Base-by-base conservation (phyloP, 805 yeast species). In the Blastobotrys terrestris region DNA sequence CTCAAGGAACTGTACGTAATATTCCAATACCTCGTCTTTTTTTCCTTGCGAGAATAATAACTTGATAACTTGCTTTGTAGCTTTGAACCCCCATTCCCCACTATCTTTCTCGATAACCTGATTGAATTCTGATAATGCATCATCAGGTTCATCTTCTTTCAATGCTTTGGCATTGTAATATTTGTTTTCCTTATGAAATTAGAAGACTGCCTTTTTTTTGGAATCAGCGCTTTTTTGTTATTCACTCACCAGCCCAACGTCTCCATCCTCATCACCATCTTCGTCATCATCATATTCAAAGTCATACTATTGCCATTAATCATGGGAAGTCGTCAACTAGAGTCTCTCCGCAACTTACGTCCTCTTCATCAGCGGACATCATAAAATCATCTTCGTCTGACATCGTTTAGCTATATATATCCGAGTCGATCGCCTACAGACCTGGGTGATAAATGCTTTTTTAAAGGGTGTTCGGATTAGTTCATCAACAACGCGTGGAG, bases 221-320 rank as follows among this genome's bases (percentile, higher is more conserved):
- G 19, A 3, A 15, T 18, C 13, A 22, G 14, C 14, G 45, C 14
- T 8, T 40, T 40, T 14, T 6, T 20, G 40, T 18, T 39, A 15
- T 16, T 35, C 50, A 44, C 58, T 39, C 44, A 54, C 63, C 20
- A 56, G 53, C 7, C 55, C 63, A 50, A 51, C 55, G 35, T 52
- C 61, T 22, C 53, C 58, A 22, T 58, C 61, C 46, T 62, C 65
- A 16, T 62, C 64, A 20, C 59, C 59, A 19, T 61, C 70, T 13
- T 66, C 72, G 42, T 67, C 72, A 31, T 60, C 69, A n/a, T 71
- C 73, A 47, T 67, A 66, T 16, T 68, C 71, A 48, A 68, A 69
- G 55, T 68, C 72, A 45, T 67, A 68, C 67, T 64, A 20, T 20
- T 7, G 47, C 43, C 20, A 55, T 5, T 26, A 6, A 26, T 52